Evolutionary conservation across 495 filamentous ascomycete genomes (phyloP).

Genomic region (Penicillium manginii): DNA sequence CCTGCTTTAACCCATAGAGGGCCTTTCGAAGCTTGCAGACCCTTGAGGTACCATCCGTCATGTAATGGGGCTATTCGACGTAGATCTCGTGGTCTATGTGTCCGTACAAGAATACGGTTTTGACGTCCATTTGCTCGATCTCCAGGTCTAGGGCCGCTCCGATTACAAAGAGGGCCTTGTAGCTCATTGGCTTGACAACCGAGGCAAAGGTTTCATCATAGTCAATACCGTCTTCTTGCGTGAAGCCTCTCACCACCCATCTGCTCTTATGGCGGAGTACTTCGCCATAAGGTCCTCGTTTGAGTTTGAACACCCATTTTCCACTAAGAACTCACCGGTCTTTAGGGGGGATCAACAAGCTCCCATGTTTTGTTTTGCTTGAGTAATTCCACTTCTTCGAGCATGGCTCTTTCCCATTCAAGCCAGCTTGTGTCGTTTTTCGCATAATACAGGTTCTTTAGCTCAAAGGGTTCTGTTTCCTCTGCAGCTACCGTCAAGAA

Average conservation of each 20-base stretch:
- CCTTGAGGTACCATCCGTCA: slow-evolving; percentile 18
- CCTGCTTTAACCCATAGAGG: slow-evolving; percentile 48
- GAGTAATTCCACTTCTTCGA: slow-evolving; percentile 28
- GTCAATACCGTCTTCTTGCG: slow-evolving; percentile 37
- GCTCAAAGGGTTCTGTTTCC: slow-evolving; percentile 24
- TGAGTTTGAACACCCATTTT: slow-evolving; percentile 39
- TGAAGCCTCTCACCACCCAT: slow-evolving; percentile 35
- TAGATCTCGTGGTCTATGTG: slow-evolving; percentile 34
- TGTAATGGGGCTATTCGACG: slow-evolving; percentile 17
- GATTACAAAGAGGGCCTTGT: slow-evolving; percentile 27
- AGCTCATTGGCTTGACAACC: slow-evolving; percentile 44
- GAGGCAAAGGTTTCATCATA: slow-evolving; percentile 46
- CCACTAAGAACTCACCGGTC: slow-evolving; percentile 28
- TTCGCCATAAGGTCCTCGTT: slow-evolving; percentile 32
- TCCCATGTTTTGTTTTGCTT: slow-evolving; percentile 34
- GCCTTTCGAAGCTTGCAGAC: slow-evolving; percentile 32
- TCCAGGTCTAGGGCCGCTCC: slow-evolving; percentile 25
- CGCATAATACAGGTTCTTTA: slow-evolving; percentile 10
- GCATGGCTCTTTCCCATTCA: slow-evolving; percentile 23
- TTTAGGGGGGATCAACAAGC: slow-evolving; percentile 28
- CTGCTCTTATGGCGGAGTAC: slow-evolving; percentile 33
- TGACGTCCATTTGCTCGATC: slow-evolving; percentile 40
- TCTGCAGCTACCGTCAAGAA: slow-evolving; percentile 20
- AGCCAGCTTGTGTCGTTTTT: slow-evolving; percentile 18
- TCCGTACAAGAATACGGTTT: slow-evolving; percentile 37